Evolutionary conservation across 805 yeast species (phyloP).

Genomic region (Kazachstania africana): DNA sequence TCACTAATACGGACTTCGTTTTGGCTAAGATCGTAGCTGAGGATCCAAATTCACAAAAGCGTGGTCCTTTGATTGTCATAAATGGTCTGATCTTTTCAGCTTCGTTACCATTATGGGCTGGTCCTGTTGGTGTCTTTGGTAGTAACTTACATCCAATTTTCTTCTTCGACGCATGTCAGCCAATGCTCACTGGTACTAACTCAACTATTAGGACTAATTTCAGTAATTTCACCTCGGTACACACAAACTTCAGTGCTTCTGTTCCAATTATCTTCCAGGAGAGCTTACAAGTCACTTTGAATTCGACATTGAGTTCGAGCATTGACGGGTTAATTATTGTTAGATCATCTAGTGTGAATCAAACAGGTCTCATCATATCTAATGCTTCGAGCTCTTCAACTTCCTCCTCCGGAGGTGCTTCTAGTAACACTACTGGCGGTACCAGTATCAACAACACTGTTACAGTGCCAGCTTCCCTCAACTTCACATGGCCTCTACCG

Average conservation of each 20-base stretch:
- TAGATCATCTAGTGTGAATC: conserved; percentile 7
- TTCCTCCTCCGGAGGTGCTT: conserved; percentile 1
- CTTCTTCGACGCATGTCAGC: conserved; percentile 16
- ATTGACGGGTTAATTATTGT: conserved; percentile 20
- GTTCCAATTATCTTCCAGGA: conserved; percentile 23
- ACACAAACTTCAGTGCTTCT: conserved; percentile 5
- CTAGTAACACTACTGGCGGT: conserved; percentile 1
- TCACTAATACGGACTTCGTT: conserved; percentile 9
- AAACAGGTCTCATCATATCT: too few relatives aligned
- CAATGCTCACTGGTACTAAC: conserved; percentile 9
- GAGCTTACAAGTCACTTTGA: conserved; percentile 9
- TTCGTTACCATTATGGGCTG: conserved; percentile 16
- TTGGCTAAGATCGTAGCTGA: conserved; percentile 13
- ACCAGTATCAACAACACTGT: too few relatives aligned
- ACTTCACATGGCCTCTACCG: too few relatives aligned
- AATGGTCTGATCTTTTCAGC: conserved; percentile 20
- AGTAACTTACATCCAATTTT: conserved; percentile 9
- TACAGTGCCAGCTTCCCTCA: too few relatives aligned
- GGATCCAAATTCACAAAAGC: conserved; percentile 8
- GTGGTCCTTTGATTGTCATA: conserved; percentile 17
- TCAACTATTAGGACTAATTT: conserved; percentile 14
- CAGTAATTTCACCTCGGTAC: conserved; percentile 14
- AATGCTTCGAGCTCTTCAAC: conserved; percentile 11
- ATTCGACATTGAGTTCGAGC: conserved; percentile 8
- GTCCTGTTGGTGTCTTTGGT: conserved; percentile 19